These are phyloP conservation scores for Hypoxylon sp. DNA, from an alignment of 2,329 filamentous ascomycete species.

Conservation along the genomic window DNA sequence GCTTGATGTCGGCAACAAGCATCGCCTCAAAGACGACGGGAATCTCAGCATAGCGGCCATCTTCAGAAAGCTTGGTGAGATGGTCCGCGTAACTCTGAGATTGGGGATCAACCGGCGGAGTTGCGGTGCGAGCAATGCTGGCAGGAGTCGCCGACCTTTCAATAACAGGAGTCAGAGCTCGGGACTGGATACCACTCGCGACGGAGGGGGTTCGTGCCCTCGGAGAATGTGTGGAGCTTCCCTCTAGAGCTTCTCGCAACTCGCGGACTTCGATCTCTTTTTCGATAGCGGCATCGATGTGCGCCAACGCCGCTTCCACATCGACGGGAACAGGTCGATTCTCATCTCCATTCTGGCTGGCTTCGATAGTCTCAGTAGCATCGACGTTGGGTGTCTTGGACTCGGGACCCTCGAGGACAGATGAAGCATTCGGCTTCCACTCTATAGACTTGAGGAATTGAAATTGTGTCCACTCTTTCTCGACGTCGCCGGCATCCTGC, in stretches of 20 bases:
- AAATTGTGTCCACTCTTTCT: constrained; percentile 91
- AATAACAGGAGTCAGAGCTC: constrained; percentile 58
- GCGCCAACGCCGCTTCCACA: constrained; percentile 75
- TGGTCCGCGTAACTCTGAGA: constrained; percentile 82
- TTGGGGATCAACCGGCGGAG: constrained; percentile 74
- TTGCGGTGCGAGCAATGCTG: constrained; percentile 68
- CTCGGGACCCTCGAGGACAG: constrained; percentile 71
- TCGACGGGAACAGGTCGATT: constrained; percentile 60
- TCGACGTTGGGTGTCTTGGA: constrained; percentile 68
- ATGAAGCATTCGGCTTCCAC: constrained; percentile 78
- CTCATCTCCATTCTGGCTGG: constrained; percentile 52
- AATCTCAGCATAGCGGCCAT: constrained; percentile 86
- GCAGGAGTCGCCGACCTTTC: constrained; percentile 61
- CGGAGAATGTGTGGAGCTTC: constrained; percentile 55
- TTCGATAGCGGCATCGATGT: constrained; percentile 87
- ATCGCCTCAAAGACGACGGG: constrained; percentile 92
- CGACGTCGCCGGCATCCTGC: constrained; percentile 65
- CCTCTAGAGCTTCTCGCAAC: constrained; percentile 51
- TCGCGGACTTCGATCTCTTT: constrained; percentile 71
- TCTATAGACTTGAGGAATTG: constrained; percentile 91
- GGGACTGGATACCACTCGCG: constrained; percentile 59
- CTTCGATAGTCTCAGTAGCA: constrained; percentile 51
- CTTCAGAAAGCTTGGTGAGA: constrained; percentile 79
- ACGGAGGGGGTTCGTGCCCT: constrained; percentile 56
- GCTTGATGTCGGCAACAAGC: constrained; percentile 84